A percentile compares a stretch with the other conserved stretches of the same genome.
phyloP scores from a whole-genome alignment of 2,329 filamentous ascomycete species.

The Penicillium sp. region DNA sequence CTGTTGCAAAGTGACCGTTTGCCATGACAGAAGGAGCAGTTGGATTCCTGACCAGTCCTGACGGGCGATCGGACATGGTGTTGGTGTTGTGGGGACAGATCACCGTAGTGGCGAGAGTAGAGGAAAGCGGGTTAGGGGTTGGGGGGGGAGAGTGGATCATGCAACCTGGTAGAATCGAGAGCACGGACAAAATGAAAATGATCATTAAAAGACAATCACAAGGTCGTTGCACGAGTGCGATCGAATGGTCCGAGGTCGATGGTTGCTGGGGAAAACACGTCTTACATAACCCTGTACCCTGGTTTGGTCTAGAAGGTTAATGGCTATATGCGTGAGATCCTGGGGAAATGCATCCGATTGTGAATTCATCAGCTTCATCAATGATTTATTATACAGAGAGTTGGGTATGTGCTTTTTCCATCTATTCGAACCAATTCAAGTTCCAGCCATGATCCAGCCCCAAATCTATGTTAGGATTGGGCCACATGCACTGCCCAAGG shows the following conservation, averaged over 20 bases:
- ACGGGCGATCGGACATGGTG: constrained; percentile 26
- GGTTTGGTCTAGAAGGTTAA: neutral
- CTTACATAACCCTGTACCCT: constrained; percentile 21
- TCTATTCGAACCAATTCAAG: constrained; percentile 36
- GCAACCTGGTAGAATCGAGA: constrained; percentile 1
- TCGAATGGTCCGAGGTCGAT: constrained; percentile 20
- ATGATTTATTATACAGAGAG: neutral
- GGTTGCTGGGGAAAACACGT: constrained; percentile 16
- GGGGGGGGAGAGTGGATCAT: constrained; percentile 8
- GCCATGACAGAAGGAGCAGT: constrained; percentile 41
- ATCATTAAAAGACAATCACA: constrained; percentile 13
- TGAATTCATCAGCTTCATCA: neutral
- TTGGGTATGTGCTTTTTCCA: neutral
- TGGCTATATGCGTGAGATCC: neutral
- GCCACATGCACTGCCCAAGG: constrained; percentile 25
- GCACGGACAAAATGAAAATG: neutral
- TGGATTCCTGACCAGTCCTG: constrained; percentile 26
- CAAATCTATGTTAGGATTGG: constrained; percentile 28
- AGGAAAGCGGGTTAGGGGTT: constrained; percentile 12
- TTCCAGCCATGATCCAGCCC: constrained; percentile 43
- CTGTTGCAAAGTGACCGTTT: constrained; percentile 48
- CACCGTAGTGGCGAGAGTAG: constrained; percentile 16
- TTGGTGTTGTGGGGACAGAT: constrained; percentile 20
- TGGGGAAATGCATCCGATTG: neutral
- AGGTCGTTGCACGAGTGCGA: constrained; percentile 16